A percentile compares a stretch with the other conserved stretches of the same genome.
These are phyloP conservation scores for Sedum album DNA, from an alignment of 164 flowering plant species.

Conservation along the genomic window DNA sequence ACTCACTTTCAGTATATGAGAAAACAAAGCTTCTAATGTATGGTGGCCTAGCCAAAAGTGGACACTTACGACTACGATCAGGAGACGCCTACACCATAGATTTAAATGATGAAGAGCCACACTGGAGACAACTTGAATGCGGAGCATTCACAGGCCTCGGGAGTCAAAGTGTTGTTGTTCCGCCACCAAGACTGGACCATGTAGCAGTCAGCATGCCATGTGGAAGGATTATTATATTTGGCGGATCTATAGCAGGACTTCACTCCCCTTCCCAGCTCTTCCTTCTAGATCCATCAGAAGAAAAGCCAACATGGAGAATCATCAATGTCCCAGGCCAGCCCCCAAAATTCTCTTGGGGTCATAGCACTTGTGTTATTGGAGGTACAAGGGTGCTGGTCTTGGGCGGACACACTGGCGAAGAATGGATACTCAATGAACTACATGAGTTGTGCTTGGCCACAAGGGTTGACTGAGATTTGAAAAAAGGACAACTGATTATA, in stretches of 20 bases:
- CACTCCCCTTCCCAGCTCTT: constrained; percentile 86
- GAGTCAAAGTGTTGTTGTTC: constrained; percentile 48
- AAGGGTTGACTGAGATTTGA: constrained; percentile 47
- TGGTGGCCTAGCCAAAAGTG: constrained; percentile 84
- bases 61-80: constrained; percentile 59
- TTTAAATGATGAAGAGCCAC: constrained; percentile 56
- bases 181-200: constrained; percentile 80
- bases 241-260: constrained; percentile 80
- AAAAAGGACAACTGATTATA: too few relatives aligned
- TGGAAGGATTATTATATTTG: constrained; percentile 72
- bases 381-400: constrained; percentile 75
- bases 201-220: constrained; percentile 89
- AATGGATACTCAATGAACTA: constrained; percentile 77
- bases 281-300: constrained; percentile 75
- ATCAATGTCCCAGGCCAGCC: constrained; percentile 82
- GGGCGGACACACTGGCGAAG: constrained; percentile 83
- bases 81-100: constrained; percentile 79
- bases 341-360: constrained; percentile 89
- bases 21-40: constrained; percentile 71
- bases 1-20: constrained; percentile 77
- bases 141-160: constrained; percentile 38
- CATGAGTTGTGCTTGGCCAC: constrained; percentile 78
- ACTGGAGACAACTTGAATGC: constrained; percentile 67
- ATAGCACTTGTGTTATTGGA: constrained; percentile 84
- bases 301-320: constrained; percentile 77